Evolutionary conservation across 1,139 yeast genomes (phyloP), one percentile per base, ranked within the genome.

Genomic region (Spencermartinsiella ligniputridi): DNA sequence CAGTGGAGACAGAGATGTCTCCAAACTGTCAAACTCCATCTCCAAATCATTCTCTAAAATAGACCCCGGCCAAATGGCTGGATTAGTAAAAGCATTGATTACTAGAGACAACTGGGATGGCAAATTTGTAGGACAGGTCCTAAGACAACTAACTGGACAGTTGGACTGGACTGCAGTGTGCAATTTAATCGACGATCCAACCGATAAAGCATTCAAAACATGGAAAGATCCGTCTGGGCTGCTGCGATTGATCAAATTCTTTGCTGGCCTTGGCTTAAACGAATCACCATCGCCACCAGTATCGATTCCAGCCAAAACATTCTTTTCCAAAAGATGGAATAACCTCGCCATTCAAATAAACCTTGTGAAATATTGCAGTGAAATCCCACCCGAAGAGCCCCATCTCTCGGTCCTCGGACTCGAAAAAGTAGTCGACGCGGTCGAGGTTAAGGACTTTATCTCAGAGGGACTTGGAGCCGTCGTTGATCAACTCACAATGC

Each of bases 281-380:
- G 20, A n/a, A 12, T 16, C 33, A 13, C 16, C 16, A 13, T 9
- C 17, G 4, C 4, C 11, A 24, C 19, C 25, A 11, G 40, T 22
- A 3, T 22, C 32, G 8, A 12, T n/a, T 3, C 8, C 32, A 27
- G 25, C 19, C 35, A 18, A 69, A 25, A 19, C 25, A 16, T 44
- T 52, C 8, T 52, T 52, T 32, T 29, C 52, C 8, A 34, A 48
- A 11, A 43, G 45, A 24, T 61, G 63, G 63, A 44, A 44, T 13
- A 49, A 48, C 27, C 45, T 59, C n/a, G 49, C 50, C 12, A 35
- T 51, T 13, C 64, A 61, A 40, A 48, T 50, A 21, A 56, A 55
- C 29, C 36, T 61, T 16, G 44, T 58, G 17, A 35, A 46, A 12
- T 44, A 48, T 15, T 47, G 53, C 25, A 48, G 50, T 19, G 45